These are phyloP conservation scores for Talaromyces sp. DNA, from an alignment of 2,329 filamentous ascomycete species.

Conservation along the genomic window DNA sequence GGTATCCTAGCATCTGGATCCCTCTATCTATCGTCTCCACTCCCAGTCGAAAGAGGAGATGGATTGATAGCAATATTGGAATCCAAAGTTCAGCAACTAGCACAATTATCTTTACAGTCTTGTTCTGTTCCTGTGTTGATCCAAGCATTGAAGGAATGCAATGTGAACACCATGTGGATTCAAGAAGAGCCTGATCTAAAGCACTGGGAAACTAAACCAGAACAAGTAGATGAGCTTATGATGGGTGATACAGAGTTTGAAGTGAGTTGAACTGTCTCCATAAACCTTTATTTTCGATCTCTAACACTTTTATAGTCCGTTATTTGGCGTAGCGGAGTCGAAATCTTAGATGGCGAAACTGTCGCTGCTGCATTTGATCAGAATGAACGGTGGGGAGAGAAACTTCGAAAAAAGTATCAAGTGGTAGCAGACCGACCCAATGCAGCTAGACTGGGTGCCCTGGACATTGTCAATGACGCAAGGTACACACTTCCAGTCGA, in stretches of 20 bases:
- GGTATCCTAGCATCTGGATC: slow-evolving; percentile 48
- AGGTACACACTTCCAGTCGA: slow-evolving; percentile 37
- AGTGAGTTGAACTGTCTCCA: too few relatives aligned
- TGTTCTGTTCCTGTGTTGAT: slow-evolving; percentile 36
- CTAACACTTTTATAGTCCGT: slow-evolving; percentile 44
- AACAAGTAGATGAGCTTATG: slow-evolving; percentile 41
- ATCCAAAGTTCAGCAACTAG: slow-evolving; percentile 30
- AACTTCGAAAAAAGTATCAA: slow-evolving; percentile 45
- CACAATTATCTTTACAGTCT: slow-evolving; percentile 31
- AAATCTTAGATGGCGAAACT: slow-evolving; percentile 34
- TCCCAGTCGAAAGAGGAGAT: slow-evolving; percentile 38
- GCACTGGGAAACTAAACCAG: slow-evolving; percentile 40
- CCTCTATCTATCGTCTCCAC: slow-evolving; percentile 47
- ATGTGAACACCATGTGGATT: slow-evolving; percentile 48
- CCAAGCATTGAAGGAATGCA: slow-evolving; percentile 38
- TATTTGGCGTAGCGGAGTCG: slow-evolving; percentile 50
- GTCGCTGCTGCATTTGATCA: slow-evolving; percentile 41
- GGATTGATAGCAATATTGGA: slow-evolving; percentile 34
- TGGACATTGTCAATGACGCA: slow-evolving; percentile 39
- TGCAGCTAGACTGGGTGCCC: slow-evolving; percentile 44
- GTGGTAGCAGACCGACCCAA: slow-evolving; percentile 45
- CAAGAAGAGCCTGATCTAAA: slow-evolving; percentile 42
- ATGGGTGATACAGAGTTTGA: slow-evolving; percentile 51
- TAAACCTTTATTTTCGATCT: too few relatives aligned
- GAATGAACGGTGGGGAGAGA: slow-evolving; percentile 30